These are phyloP conservation scores for Candida sphagnicola DNA, from an alignment of 805 yeast genomes.

Conservation along the genomic window DNA sequence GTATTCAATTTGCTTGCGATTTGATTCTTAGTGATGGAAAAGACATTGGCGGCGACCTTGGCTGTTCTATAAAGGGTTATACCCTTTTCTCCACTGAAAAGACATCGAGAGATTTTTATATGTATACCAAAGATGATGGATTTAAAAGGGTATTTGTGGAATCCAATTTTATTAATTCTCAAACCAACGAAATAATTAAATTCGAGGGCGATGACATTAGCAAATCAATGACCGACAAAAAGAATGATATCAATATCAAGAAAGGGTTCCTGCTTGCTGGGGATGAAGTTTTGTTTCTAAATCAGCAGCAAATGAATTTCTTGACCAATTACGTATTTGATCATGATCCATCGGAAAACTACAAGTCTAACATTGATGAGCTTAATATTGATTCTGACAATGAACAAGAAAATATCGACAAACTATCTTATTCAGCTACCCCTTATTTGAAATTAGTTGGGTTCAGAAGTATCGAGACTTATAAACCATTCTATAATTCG, in stretches of 20 bases:
- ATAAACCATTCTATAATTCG: constrained; percentile 49
- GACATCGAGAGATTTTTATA: constrained; percentile 26
- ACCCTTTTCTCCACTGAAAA: constrained; percentile 55
- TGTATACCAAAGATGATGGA: constrained; percentile 11
- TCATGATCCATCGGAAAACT: constrained; percentile 15
- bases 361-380: constrained; percentile 8
- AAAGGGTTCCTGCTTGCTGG: constrained; percentile 23
- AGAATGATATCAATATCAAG: constrained; percentile 32
- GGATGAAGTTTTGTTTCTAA: constrained; percentile 21
- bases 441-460: constrained; percentile 67
- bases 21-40: constrained; percentile 51
- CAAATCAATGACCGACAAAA: constrained; percentile 27
- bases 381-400: constrained; percentile 13
- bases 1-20: constrained; percentile 61
- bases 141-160: constrained; percentile 50
- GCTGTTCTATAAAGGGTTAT: constrained; percentile 70
- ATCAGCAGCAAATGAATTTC: constrained; percentile 20
- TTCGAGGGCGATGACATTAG: constrained; percentile 35
- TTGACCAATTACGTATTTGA: constrained; percentile 34
- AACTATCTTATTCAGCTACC: constrained; percentile 17
- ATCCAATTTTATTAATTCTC: constrained; percentile 33
- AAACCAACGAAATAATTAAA: constrained; percentile 43
- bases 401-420: constrained; percentile 11
- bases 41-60: constrained; percentile 33
- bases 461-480: constrained; percentile 47